phyloP scores from a whole-genome alignment of 2,329 filamentous ascomycete species.

The Chalaropsis thielavioides region DNA sequence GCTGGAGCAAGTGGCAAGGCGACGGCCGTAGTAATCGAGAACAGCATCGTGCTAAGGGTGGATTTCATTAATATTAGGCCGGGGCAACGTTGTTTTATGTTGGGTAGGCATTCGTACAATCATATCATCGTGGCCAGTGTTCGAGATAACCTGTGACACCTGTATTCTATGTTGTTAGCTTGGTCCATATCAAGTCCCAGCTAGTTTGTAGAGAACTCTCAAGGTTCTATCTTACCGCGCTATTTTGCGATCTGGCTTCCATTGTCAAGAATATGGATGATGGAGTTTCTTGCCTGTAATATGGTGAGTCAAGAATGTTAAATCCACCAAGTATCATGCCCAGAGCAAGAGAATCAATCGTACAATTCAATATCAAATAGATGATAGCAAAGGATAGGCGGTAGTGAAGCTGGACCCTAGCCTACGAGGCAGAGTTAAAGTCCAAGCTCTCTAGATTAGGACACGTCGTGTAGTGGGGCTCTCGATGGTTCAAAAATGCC shows the following conservation, averaged over 20 bases:
- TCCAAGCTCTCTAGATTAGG: constrained; percentile 11
- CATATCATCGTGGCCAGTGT: constrained; percentile 81
- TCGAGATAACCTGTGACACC: constrained; percentile 33
- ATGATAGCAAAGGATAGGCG: not conserved
- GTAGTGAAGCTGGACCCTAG: not conserved
- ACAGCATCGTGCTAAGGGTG: constrained; percentile 75
- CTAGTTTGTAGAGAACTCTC: not conserved
- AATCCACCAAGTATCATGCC: not conserved
- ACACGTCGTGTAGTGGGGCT: constrained; percentile 16
- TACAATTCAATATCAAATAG: not conserved
- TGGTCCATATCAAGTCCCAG: not conserved
- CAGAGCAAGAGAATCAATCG: not conserved
- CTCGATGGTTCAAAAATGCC: not conserved
- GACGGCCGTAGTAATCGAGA: constrained; percentile 93
- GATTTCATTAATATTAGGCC: constrained; percentile 16
- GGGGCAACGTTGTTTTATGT: not conserved
- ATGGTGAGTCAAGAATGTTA: not conserved
- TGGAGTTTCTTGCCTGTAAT: not conserved
- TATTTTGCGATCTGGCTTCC: not conserved
- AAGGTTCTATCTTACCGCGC: constrained; percentile 13
- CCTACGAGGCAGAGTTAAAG: not conserved
- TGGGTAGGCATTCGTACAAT: constrained; percentile 55
- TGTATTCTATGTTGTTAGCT: constrained; percentile 24
- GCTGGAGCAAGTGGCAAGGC: constrained; percentile 91
- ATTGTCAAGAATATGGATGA: not conserved